Conservation (phyloP, 768 basidiomycete species). For the Pleurotus djamor region DNA sequence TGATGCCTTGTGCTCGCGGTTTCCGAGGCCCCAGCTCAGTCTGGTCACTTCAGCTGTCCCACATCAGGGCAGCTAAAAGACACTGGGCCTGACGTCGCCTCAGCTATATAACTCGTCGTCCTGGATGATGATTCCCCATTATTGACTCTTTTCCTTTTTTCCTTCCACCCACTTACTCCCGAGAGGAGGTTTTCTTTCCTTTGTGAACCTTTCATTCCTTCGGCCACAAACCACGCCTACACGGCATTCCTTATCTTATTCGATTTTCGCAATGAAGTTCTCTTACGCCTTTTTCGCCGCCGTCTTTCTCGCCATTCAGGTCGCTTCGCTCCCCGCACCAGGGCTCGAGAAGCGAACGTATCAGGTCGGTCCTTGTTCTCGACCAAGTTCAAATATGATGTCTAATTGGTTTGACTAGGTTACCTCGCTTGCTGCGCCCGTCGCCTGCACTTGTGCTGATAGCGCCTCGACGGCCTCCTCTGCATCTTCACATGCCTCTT, state of each 20-base stretch:
- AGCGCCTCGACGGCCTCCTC: not conserved
- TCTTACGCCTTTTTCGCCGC: not conserved
- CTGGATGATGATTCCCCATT: not conserved
- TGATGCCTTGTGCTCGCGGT: not conserved
- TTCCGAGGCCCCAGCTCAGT: not conserved
- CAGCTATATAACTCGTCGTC: not conserved
- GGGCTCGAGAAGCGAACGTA: constrained; percentile 5
- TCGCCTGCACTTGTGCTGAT: not conserved
- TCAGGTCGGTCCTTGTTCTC: not conserved
- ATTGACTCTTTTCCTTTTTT: not conserved
- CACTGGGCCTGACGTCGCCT: not conserved
- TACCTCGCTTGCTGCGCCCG: not conserved
- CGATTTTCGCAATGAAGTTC: not conserved
- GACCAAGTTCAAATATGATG: not conserved
- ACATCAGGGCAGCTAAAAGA: not conserved
- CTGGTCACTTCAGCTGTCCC: not conserved
- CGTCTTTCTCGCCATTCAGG: not conserved
- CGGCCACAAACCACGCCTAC: not conserved
- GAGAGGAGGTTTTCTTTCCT: constrained; percentile 2
- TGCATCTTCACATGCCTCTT: not conserved
- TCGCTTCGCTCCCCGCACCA: not conserved
- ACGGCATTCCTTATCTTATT: not conserved
- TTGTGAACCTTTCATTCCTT: not conserved
- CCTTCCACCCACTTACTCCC: not conserved
- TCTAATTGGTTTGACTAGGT: not conserved